Evolutionary conservation across 108 stramenopile species (phyloP), one percentile per base, ranked within the genome.

Genomic region (Aurantiochytrium sp.): DNA sequence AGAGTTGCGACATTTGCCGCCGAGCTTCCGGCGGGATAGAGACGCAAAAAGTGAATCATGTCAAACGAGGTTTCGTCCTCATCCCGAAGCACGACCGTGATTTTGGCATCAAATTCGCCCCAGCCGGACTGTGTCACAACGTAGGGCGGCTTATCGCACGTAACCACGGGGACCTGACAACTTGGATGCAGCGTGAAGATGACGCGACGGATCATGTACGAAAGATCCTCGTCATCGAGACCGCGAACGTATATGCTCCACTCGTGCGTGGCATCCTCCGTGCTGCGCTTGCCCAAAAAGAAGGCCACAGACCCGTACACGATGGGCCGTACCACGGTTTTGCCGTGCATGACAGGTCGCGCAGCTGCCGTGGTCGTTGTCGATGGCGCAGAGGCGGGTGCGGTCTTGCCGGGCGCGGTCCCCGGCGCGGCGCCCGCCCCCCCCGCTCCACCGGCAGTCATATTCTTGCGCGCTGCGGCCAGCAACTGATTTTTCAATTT

Each of bases 81-180:
- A 89, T 98, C 97, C 71, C 90, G 95, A 95, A 98, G 98, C 72
- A 95, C 91, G 69, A 99, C 95, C 18, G 95, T 92, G 45, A 99
- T 96, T 87, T 94, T 94, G 2, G 97, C 97, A 92, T 99, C 98
- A 91, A 99, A 99, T 91, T 99, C 98, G 25, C 98, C 98, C 98
- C 98, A 99, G 55, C 98, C 98, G 87, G 92, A 95, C 90, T 99
- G 98, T 4, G 97, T 98, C 4, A 97, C 97, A 90, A 96, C 95
- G 89, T 94, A 97, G 29, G 97, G 97, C 49, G 97, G 95, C 88
- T 93, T 89, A 0, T 95, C 95, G 88, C 96, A 69, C 92, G 96
- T 96, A 72, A 96, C 87, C 23, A 94, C 93, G 14, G 97, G 97
- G 83, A 97, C 94, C 5, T 96, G 89, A 91, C 98, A 99, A 76